A percentile compares a stretch with the other conserved stretches of the same genome.
phyloP scores from a whole-genome alignment of 768 basidiomycete genomes.

The Termitomyces sp. region DNA sequence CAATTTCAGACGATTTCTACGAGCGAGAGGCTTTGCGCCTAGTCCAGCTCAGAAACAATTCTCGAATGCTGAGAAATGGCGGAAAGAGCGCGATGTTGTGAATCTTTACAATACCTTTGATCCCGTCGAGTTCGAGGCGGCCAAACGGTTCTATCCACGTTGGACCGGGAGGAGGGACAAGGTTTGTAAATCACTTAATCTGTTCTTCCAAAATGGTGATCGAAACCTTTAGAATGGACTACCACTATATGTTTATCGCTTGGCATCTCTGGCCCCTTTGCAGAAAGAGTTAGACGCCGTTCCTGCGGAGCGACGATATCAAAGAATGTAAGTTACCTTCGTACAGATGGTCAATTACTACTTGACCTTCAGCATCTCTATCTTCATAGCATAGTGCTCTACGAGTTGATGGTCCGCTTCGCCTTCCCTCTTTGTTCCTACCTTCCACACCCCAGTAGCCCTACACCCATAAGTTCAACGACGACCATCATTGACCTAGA shows the following conservation, averaged over 20 bases:
- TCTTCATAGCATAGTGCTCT: conserved; percentile 47
- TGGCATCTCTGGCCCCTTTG: conserved; percentile 53
- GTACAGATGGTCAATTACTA: background rate
- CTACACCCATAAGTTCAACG: conserved; percentile 54
- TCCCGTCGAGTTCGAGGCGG: conserved; percentile 49
- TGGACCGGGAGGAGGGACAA: conserved; percentile 81
- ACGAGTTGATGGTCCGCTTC: conserved; percentile 64
- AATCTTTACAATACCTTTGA: conserved; percentile 58
- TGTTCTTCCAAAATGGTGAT: background rate
- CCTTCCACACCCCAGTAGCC: conserved; percentile 45
- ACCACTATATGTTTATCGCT: conserved; percentile 72
- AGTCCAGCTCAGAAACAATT: conserved; percentile 67
- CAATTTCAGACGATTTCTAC: conserved; percentile 68
- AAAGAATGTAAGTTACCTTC: conserved; percentile 55
- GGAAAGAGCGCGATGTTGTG: conserved; percentile 53
- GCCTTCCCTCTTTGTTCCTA: conserved; percentile 56
- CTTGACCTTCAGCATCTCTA: background rate
- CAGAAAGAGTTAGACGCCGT: conserved; percentile 57
- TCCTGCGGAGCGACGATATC: conserved; percentile 49
- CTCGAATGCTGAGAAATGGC: conserved; percentile 61
- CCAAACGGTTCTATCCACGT: conserved; percentile 66
- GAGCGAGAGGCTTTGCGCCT: conserved; percentile 68
- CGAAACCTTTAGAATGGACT: conserved; percentile 45
- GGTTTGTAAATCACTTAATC: conserved; percentile 28
- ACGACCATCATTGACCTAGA: conserved; percentile 72